Evolutionary conservation across 2,329 filamentous ascomycete genomes (phyloP).

Genomic region (Ophiostoma perfectum): DNA sequence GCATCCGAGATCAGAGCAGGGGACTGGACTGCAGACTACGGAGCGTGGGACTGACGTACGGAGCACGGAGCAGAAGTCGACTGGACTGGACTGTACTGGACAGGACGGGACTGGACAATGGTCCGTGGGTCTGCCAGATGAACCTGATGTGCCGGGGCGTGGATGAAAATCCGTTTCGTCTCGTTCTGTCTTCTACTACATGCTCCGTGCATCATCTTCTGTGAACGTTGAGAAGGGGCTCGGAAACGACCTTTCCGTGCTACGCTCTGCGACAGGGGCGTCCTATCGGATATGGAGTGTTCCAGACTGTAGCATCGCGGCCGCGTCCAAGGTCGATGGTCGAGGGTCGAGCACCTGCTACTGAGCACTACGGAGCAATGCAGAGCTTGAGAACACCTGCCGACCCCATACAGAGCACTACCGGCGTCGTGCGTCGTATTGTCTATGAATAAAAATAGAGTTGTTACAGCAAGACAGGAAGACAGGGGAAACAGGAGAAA

Average conservation of each 20-base stretch:
- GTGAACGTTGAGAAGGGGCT: neutral
- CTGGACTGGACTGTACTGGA: too few relatives aligned
- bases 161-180: neutral
- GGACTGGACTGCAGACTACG: neutral
- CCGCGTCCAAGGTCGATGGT: too few relatives aligned
- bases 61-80: too few relatives aligned
- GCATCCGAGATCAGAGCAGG: neutral
- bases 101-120: neutral
- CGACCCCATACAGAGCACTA: neutral
- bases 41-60: too few relatives aligned
- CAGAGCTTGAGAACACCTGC: too few relatives aligned
- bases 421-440: too few relatives aligned
- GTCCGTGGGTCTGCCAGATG: neutral
- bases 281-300: slow-evolving; percentile 6
- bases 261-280: neutral
- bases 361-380: too few relatives aligned
- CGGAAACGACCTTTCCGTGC: slow-evolving; percentile 9
- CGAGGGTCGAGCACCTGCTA: too few relatives aligned
- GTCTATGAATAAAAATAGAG: slow-evolving; percentile 1
- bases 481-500: neutral
- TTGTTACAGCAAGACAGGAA: neutral
- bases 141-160: neutral
- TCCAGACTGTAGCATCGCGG: slow-evolving; percentile 6
- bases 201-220: too few relatives aligned
- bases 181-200: neutral